Evolutionary conservation across 768 basidiomycete species (phyloP), one percentile per base, ranked within the genome.

Genomic region (Mycena haematopus): DNA sequence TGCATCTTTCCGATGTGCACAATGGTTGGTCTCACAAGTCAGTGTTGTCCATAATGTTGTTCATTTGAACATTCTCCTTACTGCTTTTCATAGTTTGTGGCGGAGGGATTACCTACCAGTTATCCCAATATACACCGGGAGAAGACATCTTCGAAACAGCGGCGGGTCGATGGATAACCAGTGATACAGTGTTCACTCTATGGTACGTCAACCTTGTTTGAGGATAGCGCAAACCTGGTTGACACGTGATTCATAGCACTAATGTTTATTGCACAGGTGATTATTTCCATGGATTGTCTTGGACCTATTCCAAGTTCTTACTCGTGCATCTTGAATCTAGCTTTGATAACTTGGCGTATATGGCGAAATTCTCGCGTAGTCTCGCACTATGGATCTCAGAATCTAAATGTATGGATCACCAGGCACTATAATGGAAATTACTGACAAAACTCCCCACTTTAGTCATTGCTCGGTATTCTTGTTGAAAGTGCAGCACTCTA

Each of bases 101-200:
- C 4, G 31, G 60, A 6, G 67, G 58, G 11, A 57, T 66, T 11
- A 59, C 62, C 8, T 68, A 68, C 38, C 61, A 68, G 36, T 62
- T 70, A 5, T 31, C 57, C 1, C 53, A 53, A 27, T 56, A 58
- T 42, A 58, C 33, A 15, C 50, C 50, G 2, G 59, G 35, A 24
- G 22, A 53, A 19, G 51, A 59, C 40, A 53, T 70, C 1, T 70
- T 66, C 42, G 17, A 25, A n/a, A 62, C 56, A 0, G 54, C 21
- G 1, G 54, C 58, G 11, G 62, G 58, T 8, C 31, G 58, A 13
- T 70, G 67, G 69, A 66, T 68, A 22, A 58, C 58, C 7, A 68
- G 65, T 36, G 42, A 63, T 14, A 58, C 42, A 42, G 65, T 62
- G 1, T 62, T 70, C 40, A 66, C 65, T 6, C 27, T 66, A 4